Percentiles rank a stretch among this genome's conserved stretches.
Conservation (phyloP, 2,329 filamentous ascomycete species). For the Cordyceps sp. region DNA sequence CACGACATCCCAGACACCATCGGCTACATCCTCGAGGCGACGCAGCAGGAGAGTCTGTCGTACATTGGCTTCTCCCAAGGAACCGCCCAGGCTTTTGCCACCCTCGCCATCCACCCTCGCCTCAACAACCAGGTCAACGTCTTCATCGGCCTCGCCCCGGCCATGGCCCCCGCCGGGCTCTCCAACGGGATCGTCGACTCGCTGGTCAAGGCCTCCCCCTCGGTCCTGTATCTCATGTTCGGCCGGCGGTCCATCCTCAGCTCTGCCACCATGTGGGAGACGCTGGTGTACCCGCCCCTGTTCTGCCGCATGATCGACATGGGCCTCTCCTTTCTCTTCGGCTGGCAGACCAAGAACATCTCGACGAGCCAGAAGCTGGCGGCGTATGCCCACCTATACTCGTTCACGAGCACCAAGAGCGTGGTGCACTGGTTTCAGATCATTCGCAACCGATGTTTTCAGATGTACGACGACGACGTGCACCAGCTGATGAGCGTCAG, state of each 20-base stretch:
- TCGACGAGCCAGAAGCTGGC: constrained; percentile 77
- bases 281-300: constrained; percentile 83
- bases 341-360: constrained; percentile 79
- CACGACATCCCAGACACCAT: constrained; percentile 95
- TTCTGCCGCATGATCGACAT: constrained; percentile 80
- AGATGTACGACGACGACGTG: constrained; percentile 96
- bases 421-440: constrained; percentile 99
- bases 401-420: constrained; percentile 89
- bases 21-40: constrained; percentile 74
- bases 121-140: constrained; percentile 89
- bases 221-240: constrained; percentile 84
- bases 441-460: constrained; percentile 87
- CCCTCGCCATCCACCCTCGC: constrained; percentile 77
- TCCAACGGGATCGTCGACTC: constrained; percentile 84
- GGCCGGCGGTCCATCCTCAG: constrained; percentile 81
- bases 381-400: constrained; percentile 90
- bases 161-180: constrained; percentile 87
- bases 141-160: constrained; percentile 88
- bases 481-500: constrained; percentile 58
- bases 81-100: constrained; percentile 90
- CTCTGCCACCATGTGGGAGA: constrained; percentile 94
- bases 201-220: constrained; percentile 81
- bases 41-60: constrained; percentile 66
- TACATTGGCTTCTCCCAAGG: constrained; percentile 97
- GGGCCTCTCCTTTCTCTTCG: constrained; percentile 68